These are phyloP conservation scores for Aspergillus saccharolyticus DNA, from an alignment of 495 filamentous ascomycete species.

Conservation along the genomic window DNA sequence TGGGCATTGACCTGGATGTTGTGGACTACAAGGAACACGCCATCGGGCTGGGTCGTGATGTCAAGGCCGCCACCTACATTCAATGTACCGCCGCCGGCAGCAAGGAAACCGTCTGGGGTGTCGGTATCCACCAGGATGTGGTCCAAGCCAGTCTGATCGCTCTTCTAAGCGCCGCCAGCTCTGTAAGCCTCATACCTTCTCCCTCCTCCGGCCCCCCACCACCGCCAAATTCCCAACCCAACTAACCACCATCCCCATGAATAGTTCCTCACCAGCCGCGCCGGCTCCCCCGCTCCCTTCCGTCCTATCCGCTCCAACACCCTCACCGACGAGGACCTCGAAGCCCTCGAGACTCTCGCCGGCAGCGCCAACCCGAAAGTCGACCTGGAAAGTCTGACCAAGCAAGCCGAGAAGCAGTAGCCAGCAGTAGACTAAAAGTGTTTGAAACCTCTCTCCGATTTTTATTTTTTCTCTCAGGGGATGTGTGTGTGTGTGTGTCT, in stretches of 20 bases:
- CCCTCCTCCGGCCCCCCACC: not conserved
- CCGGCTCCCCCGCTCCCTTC: constrained; percentile 46
- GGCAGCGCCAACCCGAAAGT: constrained; percentile 25
- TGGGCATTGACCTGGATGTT: constrained; percentile 91
- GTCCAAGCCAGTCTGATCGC: constrained; percentile 90
- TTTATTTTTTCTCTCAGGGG: not conserved
- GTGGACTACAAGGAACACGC: constrained; percentile 95
- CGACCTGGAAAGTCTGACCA: constrained; percentile 34
- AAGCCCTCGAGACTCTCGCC: constrained; percentile 39
- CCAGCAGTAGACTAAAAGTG: constrained; percentile 12
- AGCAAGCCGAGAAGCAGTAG: constrained; percentile 27
- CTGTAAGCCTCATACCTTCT: constrained; percentile 52
- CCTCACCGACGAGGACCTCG: constrained; percentile 40
- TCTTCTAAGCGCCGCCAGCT: constrained; percentile 80
- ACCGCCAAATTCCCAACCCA: not conserved
- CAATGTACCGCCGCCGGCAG: constrained; percentile 74
- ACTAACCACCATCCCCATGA: constrained; percentile 1
- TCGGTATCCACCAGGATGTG: constrained; percentile 92
- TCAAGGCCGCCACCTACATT: constrained; percentile 91
- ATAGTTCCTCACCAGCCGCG: constrained; percentile 43
- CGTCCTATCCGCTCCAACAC: constrained; percentile 44
- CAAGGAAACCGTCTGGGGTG: constrained; percentile 77
- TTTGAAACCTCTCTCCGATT: too few species aligned
- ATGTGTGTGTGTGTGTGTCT: too few species aligned
- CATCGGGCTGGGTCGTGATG: constrained; percentile 70